phyloP scores from a whole-genome alignment of 1,284 basidiomycete genomes.

The Cryptococcus sp. region DNA sequence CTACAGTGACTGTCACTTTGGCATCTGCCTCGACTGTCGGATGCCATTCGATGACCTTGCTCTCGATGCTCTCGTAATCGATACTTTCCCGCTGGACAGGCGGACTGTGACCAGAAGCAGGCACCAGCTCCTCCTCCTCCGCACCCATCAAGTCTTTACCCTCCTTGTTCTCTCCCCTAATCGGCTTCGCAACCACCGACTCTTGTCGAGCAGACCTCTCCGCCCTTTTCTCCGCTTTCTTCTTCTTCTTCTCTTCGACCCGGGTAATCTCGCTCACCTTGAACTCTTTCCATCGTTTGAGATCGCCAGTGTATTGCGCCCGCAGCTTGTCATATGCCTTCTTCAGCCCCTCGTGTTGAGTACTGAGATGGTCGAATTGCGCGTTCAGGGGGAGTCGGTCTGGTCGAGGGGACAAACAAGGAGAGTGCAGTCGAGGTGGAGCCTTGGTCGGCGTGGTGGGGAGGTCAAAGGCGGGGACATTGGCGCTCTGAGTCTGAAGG shows the following conservation, averaged over 20 bases:
- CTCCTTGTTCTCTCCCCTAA: neutral
- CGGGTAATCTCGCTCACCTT: slow-evolving; percentile 21
- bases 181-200: neutral
- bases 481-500: neutral
- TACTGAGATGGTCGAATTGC: slow-evolving; percentile 18
- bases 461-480: neutral
- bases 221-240: slow-evolving; percentile 15
- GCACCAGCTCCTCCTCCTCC: slow-evolving; percentile 1
- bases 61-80: neutral
- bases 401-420: neutral
- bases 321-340: slow-evolving; percentile 19
- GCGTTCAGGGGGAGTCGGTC: neutral
- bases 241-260: slow-evolving; percentile 19
- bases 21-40: no score
- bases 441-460: neutral
- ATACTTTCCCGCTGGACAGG: neutral
- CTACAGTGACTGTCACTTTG: no score
- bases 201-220: slow-evolving; percentile 2
- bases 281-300: slow-evolving; percentile 33
- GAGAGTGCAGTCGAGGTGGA: neutral
- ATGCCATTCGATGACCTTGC: no score
- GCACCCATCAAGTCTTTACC: neutral
- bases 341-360: slow-evolving; percentile 22
- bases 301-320: slow-evolving; percentile 16
- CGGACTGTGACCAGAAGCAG: slow-evolving; percentile 6